Evolutionary conservation across 768 basidiomycete genomes (phyloP), one percentile per base, ranked within the genome.

Genomic region (Dentipellis sp.): DNA sequence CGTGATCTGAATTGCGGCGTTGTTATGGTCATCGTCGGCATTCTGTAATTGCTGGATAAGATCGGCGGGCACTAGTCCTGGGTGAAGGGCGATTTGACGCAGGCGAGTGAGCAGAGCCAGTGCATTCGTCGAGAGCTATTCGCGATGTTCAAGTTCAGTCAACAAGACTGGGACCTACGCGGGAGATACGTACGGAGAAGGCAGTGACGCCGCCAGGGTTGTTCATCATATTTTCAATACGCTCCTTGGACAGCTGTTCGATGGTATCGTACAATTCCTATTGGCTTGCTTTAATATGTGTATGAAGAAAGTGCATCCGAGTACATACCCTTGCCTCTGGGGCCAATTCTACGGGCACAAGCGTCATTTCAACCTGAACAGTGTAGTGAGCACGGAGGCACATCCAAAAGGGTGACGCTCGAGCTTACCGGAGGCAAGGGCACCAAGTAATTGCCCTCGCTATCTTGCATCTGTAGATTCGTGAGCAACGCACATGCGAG

Each of bases 51-150:
- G 76, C 42, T 88, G 81, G 10, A 91, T 66, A 63, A 91, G 94
- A 58, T 82, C 75, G 8, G 71, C 59, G 4, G 91, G 91, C 50
- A 91, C 72, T 22, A 94, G 75, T 1, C 80, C 82, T 0, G 91
- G 87, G 64, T 94, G 89, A 22, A 92, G 78, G 16, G 79, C 86
- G 17, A 93, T 71, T 68, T 94, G 92, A 34, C 91, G 81, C 67
- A 94, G 74, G 16, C 92, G 86, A 8, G 90, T 92, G n/a, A 93
- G 78, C 78, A 93, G 82, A 58, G 86, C 84, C 38, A 91, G 68
- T 12, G 90, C 81, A 62, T 86, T 84, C 1, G 81, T 80, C 56
- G 83, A 80, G 0, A 81, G 75, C 86, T 89, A 58, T 17, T 56
- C 23, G 22, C 11, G 10, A 9, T 5, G 23, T 46, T 55, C 46